Conservation (phyloP, 768 basidiomycete species). For the Cantharellus anzutake region DNA sequence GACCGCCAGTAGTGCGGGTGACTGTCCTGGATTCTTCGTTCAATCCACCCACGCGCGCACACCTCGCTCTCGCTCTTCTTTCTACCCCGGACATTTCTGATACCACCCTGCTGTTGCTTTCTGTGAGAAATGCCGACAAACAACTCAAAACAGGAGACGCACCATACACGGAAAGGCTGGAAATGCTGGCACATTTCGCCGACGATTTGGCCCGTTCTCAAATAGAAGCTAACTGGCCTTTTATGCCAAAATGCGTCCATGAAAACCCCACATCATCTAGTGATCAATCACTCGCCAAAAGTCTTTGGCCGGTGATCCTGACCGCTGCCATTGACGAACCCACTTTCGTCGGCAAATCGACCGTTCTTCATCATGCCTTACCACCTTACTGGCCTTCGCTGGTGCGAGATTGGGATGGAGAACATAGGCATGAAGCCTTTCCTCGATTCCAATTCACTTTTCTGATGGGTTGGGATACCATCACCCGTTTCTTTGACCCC, state of each 20-base stretch:
- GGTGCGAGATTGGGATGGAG: conserved; percentile 10
- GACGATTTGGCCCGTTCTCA: conserved; percentile 16
- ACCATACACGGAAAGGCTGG: conserved; percentile 53
- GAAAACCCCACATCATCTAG: conserved; percentile 12
- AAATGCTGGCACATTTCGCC: conserved; percentile 70
- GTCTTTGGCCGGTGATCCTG: conserved; percentile 30
- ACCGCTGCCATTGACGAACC: conserved; percentile 75
- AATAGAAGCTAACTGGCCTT: not conserved
- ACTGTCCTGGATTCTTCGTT: conserved; percentile 82
- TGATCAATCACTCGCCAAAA: not conserved
- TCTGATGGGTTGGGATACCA: conserved; percentile 68
- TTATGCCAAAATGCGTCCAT: not conserved
- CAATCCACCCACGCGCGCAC: conserved; percentile 80
- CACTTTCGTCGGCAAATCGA: conserved; percentile 70
- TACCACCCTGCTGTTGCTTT: conserved; percentile 45
- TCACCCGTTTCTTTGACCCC: conserved; percentile 57
- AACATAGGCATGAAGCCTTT: not conserved
- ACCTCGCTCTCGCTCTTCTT: conserved; percentile 46
- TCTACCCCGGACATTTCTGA: conserved; percentile 1
- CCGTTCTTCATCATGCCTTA: conserved; percentile 29
- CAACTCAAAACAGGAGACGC: conserved; percentile 48
- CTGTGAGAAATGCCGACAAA: conserved; percentile 80
- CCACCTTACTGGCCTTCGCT: conserved; percentile 13
- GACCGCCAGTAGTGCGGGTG: conserved; percentile 23
- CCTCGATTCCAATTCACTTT: conserved; percentile 46